Percentiles rank a stretch among this genome's conserved stretches.
phyloP scores from a whole-genome alignment of 805 yeast genomes.

The Nakazawaea holstii region DNA sequence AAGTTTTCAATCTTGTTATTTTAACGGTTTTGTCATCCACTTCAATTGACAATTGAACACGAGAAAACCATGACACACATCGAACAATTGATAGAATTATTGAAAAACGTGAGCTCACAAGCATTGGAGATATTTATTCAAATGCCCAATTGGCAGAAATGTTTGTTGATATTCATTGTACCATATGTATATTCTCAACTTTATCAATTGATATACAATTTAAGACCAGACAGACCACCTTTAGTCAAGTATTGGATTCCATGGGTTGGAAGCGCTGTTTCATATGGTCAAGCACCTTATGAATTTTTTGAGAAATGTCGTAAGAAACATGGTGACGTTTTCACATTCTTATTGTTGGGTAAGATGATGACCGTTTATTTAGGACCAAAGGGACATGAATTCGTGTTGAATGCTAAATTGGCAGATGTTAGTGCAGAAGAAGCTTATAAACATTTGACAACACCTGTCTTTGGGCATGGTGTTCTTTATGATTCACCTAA shows the following conservation, averaged over 20 bases:
- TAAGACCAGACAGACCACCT: constrained; percentile 81
- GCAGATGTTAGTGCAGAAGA: constrained; percentile 94
- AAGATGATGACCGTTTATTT: constrained; percentile 90
- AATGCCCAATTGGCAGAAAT: constrained; percentile 16
- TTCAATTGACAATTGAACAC: background rate
- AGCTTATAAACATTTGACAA: constrained; percentile 90
- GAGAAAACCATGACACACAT: background rate
- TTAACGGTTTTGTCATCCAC: background rate
- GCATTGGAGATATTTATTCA: background rate
- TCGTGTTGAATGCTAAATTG: constrained; percentile 84
- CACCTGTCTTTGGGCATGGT: constrained; percentile 99
- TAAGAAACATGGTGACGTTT: constrained; percentile 84
- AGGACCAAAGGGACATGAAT: constrained; percentile 98
- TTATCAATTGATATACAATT: constrained; percentile 64
- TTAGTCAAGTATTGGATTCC: constrained; percentile 90
- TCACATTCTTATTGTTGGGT: constrained; percentile 85
- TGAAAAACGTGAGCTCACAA: background rate
- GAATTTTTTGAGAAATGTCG: constrained; percentile 79
- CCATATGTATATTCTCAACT: constrained; percentile 62
- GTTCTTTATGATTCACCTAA: constrained; percentile 97
- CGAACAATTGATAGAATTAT: background rate
- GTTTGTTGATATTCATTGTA: constrained; percentile 27
- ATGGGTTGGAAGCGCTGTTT: constrained; percentile 89
- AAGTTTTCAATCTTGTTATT: background rate
- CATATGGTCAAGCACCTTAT: constrained; percentile 91